Percentiles rank a stretch among this genome's conserved stretches.
These are phyloP conservation scores for Dryas octopetala DNA, from an alignment of 306 rosid species.

Conservation along the genomic window DNA sequence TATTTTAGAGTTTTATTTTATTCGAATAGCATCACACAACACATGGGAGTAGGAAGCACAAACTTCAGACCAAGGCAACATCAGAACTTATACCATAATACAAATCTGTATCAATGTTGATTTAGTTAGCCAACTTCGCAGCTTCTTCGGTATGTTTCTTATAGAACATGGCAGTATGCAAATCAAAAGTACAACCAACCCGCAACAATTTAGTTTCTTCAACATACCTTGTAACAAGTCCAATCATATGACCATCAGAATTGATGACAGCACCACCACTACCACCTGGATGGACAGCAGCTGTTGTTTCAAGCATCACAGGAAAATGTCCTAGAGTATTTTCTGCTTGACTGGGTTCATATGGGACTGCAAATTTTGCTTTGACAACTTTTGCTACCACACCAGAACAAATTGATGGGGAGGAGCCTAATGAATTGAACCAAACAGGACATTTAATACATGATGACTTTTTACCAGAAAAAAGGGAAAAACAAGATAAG, in stretches of 20 bases:
- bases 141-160: conserved; percentile 7
- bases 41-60: neutral
- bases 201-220: conserved; percentile 10
- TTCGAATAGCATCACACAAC: conserved; percentile 1
- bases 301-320: conserved; percentile 91
- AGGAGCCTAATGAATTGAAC: conserved; percentile 49
- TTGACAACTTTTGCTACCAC: conserved; percentile 82
- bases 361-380: conserved; percentile 54
- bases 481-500: neutral
- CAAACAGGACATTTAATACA: conserved; percentile 15
- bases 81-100: neutral
- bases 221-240: conserved; percentile 84
- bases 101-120: conserved; percentile 8
- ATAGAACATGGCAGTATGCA: neutral
- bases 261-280: conserved; percentile 95
- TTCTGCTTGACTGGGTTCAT: conserved; percentile 44
- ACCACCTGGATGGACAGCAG: conserved; percentile 96
- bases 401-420: conserved; percentile 85
- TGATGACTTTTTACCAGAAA: neutral
- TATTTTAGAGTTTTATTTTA: conserved; percentile 5
- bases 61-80: neutral
- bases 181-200: conserved; percentile 6
- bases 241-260: conserved; percentile 86
- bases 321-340: conserved; percentile 44
- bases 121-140: neutral